Evolutionary conservation across 164 flowering plant genomes (phyloP), one percentile per base, ranked within the genome.

Genomic region (Vitis cinerea): DNA sequence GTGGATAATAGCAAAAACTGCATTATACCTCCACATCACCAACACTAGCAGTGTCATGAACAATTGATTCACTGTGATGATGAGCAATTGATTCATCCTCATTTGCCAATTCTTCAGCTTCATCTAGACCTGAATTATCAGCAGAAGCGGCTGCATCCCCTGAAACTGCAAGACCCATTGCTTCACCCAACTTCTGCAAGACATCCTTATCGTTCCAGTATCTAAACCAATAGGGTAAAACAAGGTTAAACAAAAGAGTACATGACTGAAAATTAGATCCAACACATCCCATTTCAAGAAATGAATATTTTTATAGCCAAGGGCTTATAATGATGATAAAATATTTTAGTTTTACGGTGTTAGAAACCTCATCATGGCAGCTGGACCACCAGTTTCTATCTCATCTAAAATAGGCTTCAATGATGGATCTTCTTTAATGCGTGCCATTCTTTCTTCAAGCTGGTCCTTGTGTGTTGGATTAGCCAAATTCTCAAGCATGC

Each of bases 171-270:
- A 90, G 82, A 63, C 99, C 98, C 96, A 93, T 93, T 44, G 98
- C 97, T 82, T 94, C 93, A 12, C 98, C 97, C 72, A 94, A 68
- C 79, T 92, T 94, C 65, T 81, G 80, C 56, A 94, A 80, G 59
- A 94, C 97, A 7, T 92, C 99, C 72, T 90, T 88, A 75, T 94
- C 99, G 83, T 94, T 94, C 99, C 97, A 92, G 75, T 94, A 94
- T 87, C 98, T 94, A 6, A 37, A 37, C 2, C 44, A 37, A 37
- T 6, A 37, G 44, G 44, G 44, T 6, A 37, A 37, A 37, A 37
- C 44, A 37, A 37, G 44, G 44, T 17, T 10, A 59, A 58, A 53
- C 1, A 48, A 50, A 17, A 48, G 54, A 65, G 27, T 19, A 54
- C 14, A 4, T 37, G 7, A 6, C 44, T 3, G 44, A 37, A 37